Evolutionary conservation across 139 green algal genomes (phyloP), one percentile per base, ranked within the genome.

Genomic region (Micractinium conductrix): DNA sequence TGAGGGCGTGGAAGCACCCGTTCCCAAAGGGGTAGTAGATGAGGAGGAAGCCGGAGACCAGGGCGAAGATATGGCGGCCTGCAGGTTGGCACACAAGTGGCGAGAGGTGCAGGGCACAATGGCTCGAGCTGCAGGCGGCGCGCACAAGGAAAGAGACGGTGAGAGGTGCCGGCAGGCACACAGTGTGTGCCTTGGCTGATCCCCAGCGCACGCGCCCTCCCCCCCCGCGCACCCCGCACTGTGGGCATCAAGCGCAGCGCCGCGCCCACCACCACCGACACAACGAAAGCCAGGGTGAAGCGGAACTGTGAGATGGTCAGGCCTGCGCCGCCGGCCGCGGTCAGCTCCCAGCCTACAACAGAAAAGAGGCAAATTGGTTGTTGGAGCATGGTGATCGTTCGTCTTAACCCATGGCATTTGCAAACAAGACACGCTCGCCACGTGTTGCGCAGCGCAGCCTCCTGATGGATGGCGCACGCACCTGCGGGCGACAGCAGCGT

Each of bases 1-100:
- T 73, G 0, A 96, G 4, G 3, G 85, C 81, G n/a, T 95, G 91
- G 4, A 95, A 24, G 10, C 91, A 81, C 33, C 92, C 89, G 50
- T 83, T 91, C 30, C 94, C 94, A 78, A 97, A 98, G 2, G 93
- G 93, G 70, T 95, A 98, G 85, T 95, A 95, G 2, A 96, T 80
- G 0, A 97, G 85, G 3, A 84, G 14, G 28, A 96, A 84, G 44
- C 94, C 94, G 24, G 87, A 88, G 1, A 93, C 21, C 1, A 92
- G 3, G 17, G 88, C 79, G 83, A 95, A 97, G 0, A 95, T 68
- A 79, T 97, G 92, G 0, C 92, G 82, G 2, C 74, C 93, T 96
- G 90, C 83, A 60, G 4, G 22, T 35, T 9, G 74, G 33, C 4
- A 50, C 30, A 50, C 37, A 7, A 33, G 24, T 44, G 45, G n/a